Conservation (phyloP, 441 rosid genomes). For the Manihot esculenta region DNA sequence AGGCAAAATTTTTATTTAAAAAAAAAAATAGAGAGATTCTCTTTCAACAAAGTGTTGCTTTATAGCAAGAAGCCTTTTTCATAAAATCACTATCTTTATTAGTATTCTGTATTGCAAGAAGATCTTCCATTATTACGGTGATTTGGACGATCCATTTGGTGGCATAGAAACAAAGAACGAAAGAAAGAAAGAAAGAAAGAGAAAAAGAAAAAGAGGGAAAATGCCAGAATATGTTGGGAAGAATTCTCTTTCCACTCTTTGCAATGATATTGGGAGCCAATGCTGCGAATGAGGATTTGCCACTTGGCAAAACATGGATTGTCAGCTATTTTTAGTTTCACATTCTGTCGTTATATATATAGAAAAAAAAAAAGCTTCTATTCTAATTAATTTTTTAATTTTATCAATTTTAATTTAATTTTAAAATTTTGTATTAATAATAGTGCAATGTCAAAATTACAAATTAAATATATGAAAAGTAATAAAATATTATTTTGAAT, state of each 20-base stretch:
- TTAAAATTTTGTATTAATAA: too few relatives aligned
- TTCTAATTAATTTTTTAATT: too few relatives aligned
- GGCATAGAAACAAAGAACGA: slow-evolving; percentile 23
- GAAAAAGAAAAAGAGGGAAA: neutral
- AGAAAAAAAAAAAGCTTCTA: too few relatives aligned
- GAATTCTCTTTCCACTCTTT: slow-evolving; percentile 11
- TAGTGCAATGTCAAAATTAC: too few relatives aligned
- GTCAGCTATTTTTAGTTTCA: too few relatives aligned
- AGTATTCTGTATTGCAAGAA: slow-evolving; percentile 17
- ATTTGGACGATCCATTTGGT: slow-evolving; percentile 26
- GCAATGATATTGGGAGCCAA: slow-evolving; percentile 10
- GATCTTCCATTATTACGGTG: slow-evolving; percentile 20
- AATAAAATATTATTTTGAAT: too few relatives aligned
- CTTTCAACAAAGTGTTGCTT: slow-evolving; percentile 19
- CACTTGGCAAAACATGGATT: neutral
- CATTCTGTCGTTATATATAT: too few relatives aligned
- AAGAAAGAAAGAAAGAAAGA: neutral
- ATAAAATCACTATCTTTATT: slow-evolving; percentile 12
- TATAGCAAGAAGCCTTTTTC: too few relatives aligned
- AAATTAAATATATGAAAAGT: too few relatives aligned
- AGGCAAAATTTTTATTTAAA: neutral
- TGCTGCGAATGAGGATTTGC: slow-evolving; percentile 16
- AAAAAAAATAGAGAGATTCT: slow-evolving; percentile 16
- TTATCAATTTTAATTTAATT: too few relatives aligned
- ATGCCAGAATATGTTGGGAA: slow-evolving; percentile 17